Evolutionary conservation across 441 rosid genomes (phyloP).

Genomic region (Erodium trifolium): DNA sequence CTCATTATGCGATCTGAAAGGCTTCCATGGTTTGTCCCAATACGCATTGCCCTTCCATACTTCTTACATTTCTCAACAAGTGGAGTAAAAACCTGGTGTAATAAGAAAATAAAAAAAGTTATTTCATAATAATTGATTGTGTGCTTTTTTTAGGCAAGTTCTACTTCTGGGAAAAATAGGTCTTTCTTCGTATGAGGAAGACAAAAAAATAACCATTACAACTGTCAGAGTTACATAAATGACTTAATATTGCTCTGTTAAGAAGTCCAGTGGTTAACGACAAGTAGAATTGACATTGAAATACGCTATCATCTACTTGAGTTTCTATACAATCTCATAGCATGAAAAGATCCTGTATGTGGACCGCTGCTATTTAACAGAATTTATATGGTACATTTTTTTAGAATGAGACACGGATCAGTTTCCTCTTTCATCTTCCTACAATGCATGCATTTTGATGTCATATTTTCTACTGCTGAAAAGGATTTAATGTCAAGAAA

Average conservation of each 20-base stretch:
- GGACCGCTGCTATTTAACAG: background rate
- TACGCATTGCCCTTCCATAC: conserved; percentile 95
- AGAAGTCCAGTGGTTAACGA: background rate
- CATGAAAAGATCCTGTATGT: background rate
- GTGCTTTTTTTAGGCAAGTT: background rate
- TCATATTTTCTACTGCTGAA: background rate
- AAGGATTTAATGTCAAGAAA: background rate
- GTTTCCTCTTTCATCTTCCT: background rate
- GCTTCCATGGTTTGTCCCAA: conserved; percentile 97
- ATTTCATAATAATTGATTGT: background rate
- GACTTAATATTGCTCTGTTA: no score
- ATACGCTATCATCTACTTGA: background rate
- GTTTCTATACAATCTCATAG: background rate
- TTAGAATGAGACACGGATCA: no score
- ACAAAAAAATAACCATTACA: no score
- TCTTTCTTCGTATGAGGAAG: background rate
- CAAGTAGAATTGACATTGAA: background rate
- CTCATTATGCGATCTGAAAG: conserved; percentile 99
- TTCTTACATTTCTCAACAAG: conserved; percentile 95
- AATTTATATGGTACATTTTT: background rate
- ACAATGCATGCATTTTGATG: background rate
- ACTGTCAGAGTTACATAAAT: no score
- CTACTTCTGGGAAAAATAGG: background rate
- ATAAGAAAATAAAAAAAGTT: conserved; percentile 3
- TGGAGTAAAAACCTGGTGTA: conserved; percentile 68